These are phyloP conservation scores for Bipolaris sorokiniana DNA, from an alignment of 2,329 filamentous ascomycete genomes.

Conservation along the genomic window DNA sequence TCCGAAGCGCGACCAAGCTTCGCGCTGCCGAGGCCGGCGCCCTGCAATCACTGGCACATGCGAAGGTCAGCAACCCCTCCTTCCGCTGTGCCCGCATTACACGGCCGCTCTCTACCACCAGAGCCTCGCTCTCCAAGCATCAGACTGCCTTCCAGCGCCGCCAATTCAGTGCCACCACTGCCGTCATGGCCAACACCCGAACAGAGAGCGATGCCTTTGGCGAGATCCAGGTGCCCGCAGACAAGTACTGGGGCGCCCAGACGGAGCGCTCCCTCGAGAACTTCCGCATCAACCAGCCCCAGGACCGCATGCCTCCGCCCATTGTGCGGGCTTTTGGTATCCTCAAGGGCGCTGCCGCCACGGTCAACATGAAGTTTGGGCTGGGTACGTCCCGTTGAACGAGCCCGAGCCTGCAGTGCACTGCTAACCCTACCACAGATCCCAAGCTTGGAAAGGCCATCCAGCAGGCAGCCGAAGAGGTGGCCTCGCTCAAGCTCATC, in stretches of 20 bases:
- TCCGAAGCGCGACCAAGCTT: constrained; percentile 43
- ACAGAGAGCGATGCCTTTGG: constrained; percentile 98
- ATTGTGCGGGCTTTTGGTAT: constrained; percentile 95
- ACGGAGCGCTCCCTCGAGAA: constrained; percentile 95
- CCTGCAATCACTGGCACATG: constrained; percentile 46
- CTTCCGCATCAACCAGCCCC: constrained; percentile 99
- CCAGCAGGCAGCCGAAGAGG: constrained; percentile 90
- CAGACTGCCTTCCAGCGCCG: constrained; percentile 31
- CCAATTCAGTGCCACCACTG: constrained; percentile 42
- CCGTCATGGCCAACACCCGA: constrained; percentile 62
- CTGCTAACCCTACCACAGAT: constrained; percentile 60
- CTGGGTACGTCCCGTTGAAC: constrained; percentile 65
- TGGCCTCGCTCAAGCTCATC: constrained; percentile 88
- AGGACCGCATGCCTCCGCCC: constrained; percentile 95
- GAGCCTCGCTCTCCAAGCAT: constrained; percentile 27
- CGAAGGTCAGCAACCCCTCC: constrained; percentile 41
- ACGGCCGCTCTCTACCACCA: constrained; percentile 39
- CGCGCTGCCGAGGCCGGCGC: constrained; percentile 45
- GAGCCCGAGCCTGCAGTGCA: constrained; percentile 1
- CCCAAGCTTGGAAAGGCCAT: constrained; percentile 90
- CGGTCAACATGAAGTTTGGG: constrained; percentile 93
- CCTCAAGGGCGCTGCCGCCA: constrained; percentile 93
- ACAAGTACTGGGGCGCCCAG: constrained; percentile 99
- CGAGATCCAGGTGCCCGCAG: constrained; percentile 86
- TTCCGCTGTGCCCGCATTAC: constrained; percentile 28